Conservation (phyloP, 805 yeast species). For the Kodamaea hsintzibuensis region DNA sequence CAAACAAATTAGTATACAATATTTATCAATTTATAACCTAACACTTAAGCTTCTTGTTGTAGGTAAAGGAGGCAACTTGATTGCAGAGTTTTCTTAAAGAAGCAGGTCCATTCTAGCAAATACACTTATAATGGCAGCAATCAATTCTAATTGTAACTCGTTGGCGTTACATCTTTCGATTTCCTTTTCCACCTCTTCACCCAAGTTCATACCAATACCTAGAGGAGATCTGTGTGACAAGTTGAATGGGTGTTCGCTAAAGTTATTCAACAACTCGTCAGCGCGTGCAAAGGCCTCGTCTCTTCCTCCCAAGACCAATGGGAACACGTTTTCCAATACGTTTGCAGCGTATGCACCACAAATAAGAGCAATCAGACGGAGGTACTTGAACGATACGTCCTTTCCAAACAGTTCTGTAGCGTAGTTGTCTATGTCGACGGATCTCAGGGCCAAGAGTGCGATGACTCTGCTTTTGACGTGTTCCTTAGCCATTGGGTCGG, state of each 20-base stretch:
- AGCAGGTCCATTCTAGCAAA: conserved; percentile 92
- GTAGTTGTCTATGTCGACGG: conserved; percentile 47
- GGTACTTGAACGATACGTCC: conserved; percentile 61
- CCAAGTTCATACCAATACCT: conserved; percentile 73
- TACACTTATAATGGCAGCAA: conserved; percentile 90
- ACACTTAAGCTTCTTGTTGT: too few relatives aligned
- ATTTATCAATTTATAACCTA: background rate
- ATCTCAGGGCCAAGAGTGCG: conserved; percentile 68
- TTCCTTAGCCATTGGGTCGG: conserved; percentile 83
- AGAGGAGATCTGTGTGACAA: conserved; percentile 55
- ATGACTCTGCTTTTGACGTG: conserved; percentile 73
- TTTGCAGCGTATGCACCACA: conserved; percentile 95
- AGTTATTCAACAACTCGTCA: conserved; percentile 85
- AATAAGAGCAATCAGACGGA: conserved; percentile 80
- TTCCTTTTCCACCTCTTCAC: conserved; percentile 54
- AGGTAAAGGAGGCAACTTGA: background rate
- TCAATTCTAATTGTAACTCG: conserved; percentile 78
- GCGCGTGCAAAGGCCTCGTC: conserved; percentile 92
- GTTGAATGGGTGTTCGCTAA: conserved; percentile 80
- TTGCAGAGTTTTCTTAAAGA: conserved; percentile 41
- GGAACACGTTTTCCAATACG: conserved; percentile 85
- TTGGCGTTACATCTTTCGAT: conserved; percentile 47
- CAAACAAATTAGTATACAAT: conserved; percentile 1
- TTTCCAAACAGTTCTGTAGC: conserved; percentile 67
- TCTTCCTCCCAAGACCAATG: conserved; percentile 80